phyloP scores from a whole-genome alignment of 2,329 filamentous ascomycete genomes.

The Tolypocladium inflatum region DNA sequence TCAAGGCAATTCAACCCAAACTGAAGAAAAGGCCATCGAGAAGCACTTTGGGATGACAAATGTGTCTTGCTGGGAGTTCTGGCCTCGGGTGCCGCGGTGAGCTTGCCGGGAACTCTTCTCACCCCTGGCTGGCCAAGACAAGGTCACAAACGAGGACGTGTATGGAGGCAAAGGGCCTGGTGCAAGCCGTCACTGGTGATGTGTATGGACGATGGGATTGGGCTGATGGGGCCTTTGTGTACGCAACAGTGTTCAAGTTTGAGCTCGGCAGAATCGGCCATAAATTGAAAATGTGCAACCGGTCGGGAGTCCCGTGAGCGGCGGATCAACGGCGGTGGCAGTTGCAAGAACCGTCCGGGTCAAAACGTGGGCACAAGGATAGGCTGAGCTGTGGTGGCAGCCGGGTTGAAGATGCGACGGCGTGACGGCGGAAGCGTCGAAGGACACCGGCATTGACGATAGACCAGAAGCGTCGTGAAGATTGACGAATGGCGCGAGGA shows the following conservation, averaged over 20 bases:
- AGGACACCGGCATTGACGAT: background rate
- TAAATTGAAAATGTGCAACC: background rate
- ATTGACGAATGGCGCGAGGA: too few relatives aligned
- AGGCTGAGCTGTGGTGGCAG: too few relatives aligned
- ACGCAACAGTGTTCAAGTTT: background rate
- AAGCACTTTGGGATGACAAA: background rate
- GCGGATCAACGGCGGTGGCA: background rate
- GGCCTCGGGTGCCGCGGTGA: background rate
- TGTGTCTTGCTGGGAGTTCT: background rate
- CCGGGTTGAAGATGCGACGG: too few relatives aligned
- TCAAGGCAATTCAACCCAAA: conserved; percentile 8
- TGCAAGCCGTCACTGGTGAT: background rate
- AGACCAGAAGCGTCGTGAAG: too few relatives aligned
- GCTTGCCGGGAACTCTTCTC: background rate
- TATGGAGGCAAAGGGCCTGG: background rate
- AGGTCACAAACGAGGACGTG: background rate
- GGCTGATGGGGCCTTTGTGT: background rate
- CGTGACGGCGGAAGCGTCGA: background rate
- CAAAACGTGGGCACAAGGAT: background rate
- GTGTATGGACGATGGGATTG: background rate
- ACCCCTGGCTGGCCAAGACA: background rate
- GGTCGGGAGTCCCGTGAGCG: background rate
- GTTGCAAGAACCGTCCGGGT: background rate
- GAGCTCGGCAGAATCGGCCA: background rate
- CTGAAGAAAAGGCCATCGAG: background rate